phyloP scores from a whole-genome alignment of 495 filamentous ascomycete genomes.

The Neurospora sp. region DNA sequence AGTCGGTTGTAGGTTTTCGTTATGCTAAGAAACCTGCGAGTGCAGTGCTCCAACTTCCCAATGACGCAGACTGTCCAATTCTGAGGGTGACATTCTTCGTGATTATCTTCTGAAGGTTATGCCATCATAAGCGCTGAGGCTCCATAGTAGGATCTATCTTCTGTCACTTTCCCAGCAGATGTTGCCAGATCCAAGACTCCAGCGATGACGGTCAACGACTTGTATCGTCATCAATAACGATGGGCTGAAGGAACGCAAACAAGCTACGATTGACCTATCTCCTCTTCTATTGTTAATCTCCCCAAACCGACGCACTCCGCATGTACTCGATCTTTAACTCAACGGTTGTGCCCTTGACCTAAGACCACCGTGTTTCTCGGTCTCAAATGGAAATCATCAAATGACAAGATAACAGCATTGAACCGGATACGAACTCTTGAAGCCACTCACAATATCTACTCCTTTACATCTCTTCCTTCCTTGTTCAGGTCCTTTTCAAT shows the following conservation, averaged over 20 bases:
- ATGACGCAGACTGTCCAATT: background rate
- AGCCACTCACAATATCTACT: background rate
- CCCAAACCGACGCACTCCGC: background rate
- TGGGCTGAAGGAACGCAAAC: background rate
- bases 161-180: no score
- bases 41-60: background rate
- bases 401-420: background rate
- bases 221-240: background rate
- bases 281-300: background rate
- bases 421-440: background rate
- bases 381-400: background rate
- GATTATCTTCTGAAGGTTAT: background rate
- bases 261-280: background rate
- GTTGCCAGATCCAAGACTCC: background rate
- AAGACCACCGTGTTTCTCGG: background rate
- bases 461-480: no score
- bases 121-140: no score
- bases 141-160: background rate
- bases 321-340: background rate
- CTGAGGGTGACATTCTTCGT: background rate
- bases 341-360: background rate
- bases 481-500: no score
- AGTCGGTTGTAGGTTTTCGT: background rate
- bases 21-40: background rate
- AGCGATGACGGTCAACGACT: background rate